Evolutionary conservation across 2,329 filamentous ascomycete genomes (phyloP).

Genomic region (Neonectria faginata): DNA sequence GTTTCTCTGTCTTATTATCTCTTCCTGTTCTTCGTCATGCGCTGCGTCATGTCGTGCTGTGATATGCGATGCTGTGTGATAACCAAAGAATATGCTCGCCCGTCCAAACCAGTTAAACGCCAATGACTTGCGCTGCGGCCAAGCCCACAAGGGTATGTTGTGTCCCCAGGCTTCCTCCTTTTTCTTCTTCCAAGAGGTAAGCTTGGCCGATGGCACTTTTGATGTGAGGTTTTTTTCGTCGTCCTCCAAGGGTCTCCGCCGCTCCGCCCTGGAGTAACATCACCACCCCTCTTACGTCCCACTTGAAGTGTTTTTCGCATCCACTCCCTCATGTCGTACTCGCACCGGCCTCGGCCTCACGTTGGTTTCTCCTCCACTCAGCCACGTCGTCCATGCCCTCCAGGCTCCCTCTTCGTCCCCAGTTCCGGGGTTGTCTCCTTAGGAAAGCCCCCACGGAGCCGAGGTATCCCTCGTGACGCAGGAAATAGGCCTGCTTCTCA

Average conservation of each 20-base stretch:
- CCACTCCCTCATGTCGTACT: constrained; percentile 21
- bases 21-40: constrained; percentile 10
- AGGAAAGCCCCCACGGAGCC: constrained; percentile 95
- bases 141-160: constrained; percentile 22
- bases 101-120: constrained; percentile 33
- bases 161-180: constrained; percentile 12
- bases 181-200: constrained; percentile 9
- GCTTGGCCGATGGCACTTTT: constrained; percentile 14
- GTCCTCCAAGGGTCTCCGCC: constrained; percentile 20
- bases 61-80: constrained; percentile 20
- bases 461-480: constrained; percentile 95
- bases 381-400: constrained; percentile 61
- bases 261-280: constrained; percentile 23
- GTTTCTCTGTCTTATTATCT: not conserved
- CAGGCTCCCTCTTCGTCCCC: constrained; percentile 85
- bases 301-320: constrained; percentile 2
- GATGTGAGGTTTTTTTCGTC: constrained; percentile 22
- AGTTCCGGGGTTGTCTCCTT: constrained; percentile 89
- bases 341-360: constrained; percentile 30
- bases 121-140: constrained; percentile 27
- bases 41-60: constrained; percentile 20
- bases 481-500: constrained; percentile 92
- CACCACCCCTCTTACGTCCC: constrained; percentile 7
- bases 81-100: constrained; percentile 27
- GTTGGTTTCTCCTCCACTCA: constrained; percentile 46